A percentile compares a stretch with the other conserved stretches of the same genome.
These are phyloP conservation scores for Delphinella strobiligena DNA, from an alignment of 2,329 filamentous ascomycete species.

Conservation along the genomic window DNA sequence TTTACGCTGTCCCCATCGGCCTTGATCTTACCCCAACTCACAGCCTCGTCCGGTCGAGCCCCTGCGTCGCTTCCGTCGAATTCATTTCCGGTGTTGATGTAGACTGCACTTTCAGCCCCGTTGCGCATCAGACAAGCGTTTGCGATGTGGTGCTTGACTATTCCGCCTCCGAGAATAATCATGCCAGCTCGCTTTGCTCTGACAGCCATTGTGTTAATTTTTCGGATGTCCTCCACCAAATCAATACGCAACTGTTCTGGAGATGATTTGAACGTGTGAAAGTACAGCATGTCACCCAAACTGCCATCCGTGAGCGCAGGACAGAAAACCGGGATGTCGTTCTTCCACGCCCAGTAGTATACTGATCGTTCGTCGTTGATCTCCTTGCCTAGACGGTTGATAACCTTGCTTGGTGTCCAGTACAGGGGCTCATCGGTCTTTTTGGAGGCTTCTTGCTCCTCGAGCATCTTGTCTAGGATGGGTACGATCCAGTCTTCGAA, in stretches of 20 bases:
- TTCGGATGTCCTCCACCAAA: slow-evolving; percentile 85
- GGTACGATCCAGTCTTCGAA: slow-evolving; percentile 98
- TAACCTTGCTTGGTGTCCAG: slow-evolving; percentile 93
- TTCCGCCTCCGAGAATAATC: slow-evolving; percentile 85
- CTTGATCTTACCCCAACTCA: slow-evolving; percentile 99
- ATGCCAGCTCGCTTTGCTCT: slow-evolving; percentile 81
- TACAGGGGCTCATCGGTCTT: slow-evolving; percentile 50
- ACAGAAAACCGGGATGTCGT: slow-evolving; percentile 94
- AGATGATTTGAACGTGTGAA: slow-evolving; percentile 87
- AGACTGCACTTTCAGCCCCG: slow-evolving; percentile 90
- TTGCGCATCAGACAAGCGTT: slow-evolving; percentile 98
- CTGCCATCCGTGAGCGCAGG: slow-evolving; percentile 92
- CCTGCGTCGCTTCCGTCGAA: slow-evolving; percentile 97
- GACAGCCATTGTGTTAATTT: slow-evolving; percentile 84
- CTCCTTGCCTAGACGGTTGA: slow-evolving; percentile 78
- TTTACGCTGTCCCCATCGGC: slow-evolving; percentile 78
- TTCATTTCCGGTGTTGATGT: slow-evolving; percentile 94
- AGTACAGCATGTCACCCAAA: slow-evolving; percentile 95
- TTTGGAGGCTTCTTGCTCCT: slow-evolving; percentile 77
- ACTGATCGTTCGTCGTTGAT: slow-evolving; percentile 88
- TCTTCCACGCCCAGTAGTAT: slow-evolving; percentile 96
- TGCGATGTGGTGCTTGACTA: slow-evolving; percentile 98
- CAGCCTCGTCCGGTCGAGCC: slow-evolving; percentile 86
- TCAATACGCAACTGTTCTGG: slow-evolving; percentile 74
- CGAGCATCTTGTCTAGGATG: slow-evolving; percentile 86